phyloP scores from a whole-genome alignment of 2,329 filamentous ascomycete species.

The Boeremia lycopersici region DNA sequence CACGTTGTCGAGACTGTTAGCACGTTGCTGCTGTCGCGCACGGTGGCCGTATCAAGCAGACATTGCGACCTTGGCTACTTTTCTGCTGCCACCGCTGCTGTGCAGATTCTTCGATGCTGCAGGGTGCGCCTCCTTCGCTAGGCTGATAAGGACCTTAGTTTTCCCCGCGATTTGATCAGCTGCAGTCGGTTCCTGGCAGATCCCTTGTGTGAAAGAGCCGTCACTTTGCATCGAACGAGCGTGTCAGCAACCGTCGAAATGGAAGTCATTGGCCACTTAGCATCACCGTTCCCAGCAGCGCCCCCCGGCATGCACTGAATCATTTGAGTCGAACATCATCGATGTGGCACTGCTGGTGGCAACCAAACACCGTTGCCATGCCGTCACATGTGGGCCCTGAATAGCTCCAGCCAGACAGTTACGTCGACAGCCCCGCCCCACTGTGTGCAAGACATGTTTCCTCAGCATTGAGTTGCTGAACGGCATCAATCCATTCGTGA shows the following conservation, averaged over 20 bases:
- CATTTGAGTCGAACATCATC: background rate
- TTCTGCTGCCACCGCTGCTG: background rate
- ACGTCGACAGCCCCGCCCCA: constrained; percentile 23
- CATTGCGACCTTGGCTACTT: background rate
- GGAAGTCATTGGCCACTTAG: background rate
- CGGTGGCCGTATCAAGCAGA: background rate
- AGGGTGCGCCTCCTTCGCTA: constrained; percentile 4
- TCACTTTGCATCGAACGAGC: background rate
- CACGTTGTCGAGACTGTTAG: constrained; percentile 3
- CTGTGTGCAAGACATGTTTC: constrained; percentile 3
- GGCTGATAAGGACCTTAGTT: constrained; percentile 5
- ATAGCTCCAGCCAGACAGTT: constrained; percentile 13
- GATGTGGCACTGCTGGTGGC: background rate
- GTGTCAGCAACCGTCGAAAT: background rate
- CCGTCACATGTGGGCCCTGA: constrained; percentile 22
- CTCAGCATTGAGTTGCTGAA: constrained; percentile 1
- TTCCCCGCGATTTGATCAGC: constrained; percentile 13
- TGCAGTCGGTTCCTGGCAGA: constrained; percentile 10
- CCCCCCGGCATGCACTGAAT: background rate
- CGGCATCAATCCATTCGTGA: constrained; percentile 12
- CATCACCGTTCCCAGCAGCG: background rate
- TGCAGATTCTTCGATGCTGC: constrained; percentile 15
- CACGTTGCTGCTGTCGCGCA: constrained; percentile 3
- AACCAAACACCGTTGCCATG: constrained; percentile 20
- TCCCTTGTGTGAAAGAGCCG: background rate